Evolutionary conservation across 1,284 basidiomycete genomes (phyloP), one percentile per base, ranked within the genome.

Genomic region (Ceratobasidium theobromae): DNA sequence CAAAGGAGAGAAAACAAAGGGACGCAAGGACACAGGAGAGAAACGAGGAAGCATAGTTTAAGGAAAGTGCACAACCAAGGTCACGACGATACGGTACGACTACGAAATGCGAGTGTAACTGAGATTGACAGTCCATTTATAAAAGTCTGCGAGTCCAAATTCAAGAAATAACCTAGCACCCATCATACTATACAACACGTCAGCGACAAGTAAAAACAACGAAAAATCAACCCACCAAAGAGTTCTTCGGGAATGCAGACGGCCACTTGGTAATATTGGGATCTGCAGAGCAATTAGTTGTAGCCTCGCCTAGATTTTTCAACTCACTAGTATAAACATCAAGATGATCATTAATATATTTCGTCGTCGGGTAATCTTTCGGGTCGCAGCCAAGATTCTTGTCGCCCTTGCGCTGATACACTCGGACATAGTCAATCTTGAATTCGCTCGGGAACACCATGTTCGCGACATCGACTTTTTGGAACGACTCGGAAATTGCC

Each of bases 341-440:
- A 2, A 67, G 33, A 58, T 73, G 72, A 30, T 70, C 54, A 12
- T 65, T 68, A 74, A 86, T 86, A 73, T 85, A 86, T 25, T 76
- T 74, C 41, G 75, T 74, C 0, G 85, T 86, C 2, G 84, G 84
- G 74, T 80, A 81, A 69, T 79, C 77, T 18, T 70, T 53, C 1
- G 85, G 85, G 68, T 82, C 78, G 72, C 85, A 87, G 2, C 84
- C 83, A 30, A 85, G 75, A 71, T 81, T 82, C 41, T 76, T 76
- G 28, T 78, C 71, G 30, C 77, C 75, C 32, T 77, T 75, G 41
- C 80, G 77, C 72, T 82, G 82, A 72, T 84, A 85, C 40, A 86
- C 81, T 16, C 86, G 77, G 11, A 86, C 79, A 72, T 85, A 86
- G 74, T 87, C 85, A 48, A 87, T 75, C 35, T 77, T 75, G 77